Conservation (phyloP, 371 early-diverging fungal species). For the Lichtheimia ornata region DNA sequence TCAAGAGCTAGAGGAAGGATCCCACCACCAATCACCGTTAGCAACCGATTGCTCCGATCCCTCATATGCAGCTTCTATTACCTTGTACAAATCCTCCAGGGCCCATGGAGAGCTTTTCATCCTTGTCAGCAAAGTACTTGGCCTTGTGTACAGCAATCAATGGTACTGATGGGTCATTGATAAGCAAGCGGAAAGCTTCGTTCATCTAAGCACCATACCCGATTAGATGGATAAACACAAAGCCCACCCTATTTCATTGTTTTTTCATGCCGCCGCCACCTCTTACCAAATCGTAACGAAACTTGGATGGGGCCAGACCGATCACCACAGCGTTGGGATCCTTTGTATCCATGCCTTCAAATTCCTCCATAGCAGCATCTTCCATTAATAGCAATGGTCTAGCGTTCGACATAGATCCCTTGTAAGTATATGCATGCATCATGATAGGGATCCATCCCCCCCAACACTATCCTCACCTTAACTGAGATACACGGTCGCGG, state of each 20-base stretch:
- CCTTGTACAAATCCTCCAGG: slow-evolving; percentile 85
- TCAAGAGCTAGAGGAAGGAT: slow-evolving; percentile 67
- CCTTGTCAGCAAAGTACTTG: slow-evolving; percentile 69
- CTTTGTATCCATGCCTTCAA: slow-evolving; percentile 53
- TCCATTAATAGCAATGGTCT: slow-evolving; percentile 80
- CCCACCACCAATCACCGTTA: not conserved
- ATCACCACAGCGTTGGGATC: slow-evolving; percentile 80
- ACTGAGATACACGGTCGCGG: slow-evolving; percentile 47
- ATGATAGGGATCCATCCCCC: no score
- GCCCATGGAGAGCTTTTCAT: slow-evolving; percentile 70
- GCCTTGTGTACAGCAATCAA: slow-evolving; percentile 84
- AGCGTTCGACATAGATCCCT: no score
- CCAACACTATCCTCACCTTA: no score
- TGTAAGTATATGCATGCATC: no score
- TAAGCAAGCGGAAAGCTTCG: slow-evolving; percentile 66
- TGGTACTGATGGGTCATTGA: slow-evolving; percentile 35
- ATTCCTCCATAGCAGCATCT: slow-evolving; percentile 72
- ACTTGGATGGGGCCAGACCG: slow-evolving; percentile 77
- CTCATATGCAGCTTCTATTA: slow-evolving; percentile 9
- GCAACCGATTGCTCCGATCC: not conserved
- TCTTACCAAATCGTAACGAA: slow-evolving; percentile 73
- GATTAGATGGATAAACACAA: not conserved
- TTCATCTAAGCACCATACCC: slow-evolving; percentile 46
- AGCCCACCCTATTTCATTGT: no score
- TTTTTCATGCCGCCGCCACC: not conserved